Base-by-base conservation (phyloP, 805 yeast genomes). In the Teunomyces lycoperdinae region DNA sequence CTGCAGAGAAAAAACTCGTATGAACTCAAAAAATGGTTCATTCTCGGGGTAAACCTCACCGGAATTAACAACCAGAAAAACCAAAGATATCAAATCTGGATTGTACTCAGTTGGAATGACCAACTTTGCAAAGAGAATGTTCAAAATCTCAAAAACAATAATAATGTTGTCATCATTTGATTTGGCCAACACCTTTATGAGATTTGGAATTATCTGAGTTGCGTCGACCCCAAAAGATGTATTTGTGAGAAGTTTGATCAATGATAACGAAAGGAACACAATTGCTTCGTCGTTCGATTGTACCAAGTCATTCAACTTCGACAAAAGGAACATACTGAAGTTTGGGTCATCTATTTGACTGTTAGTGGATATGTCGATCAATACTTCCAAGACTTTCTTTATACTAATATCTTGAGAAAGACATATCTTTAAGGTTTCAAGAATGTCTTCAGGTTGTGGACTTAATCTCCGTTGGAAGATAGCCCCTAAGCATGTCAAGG, bases 341-440 rank as follows among this genome's bases (percentile, higher is more conserved):
- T 48, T 48, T 9, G 50, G 49, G 6, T 44, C 44, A 17, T 57
- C 48, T 6, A 55, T 28, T n/a, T 45, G 45, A 9, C 31, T 35
- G 16, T 40, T 39, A n/a, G 24, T 20, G 6, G 49, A 57, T 0
- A 64, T 50, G 4, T 44, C 47, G 16, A 52, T 56, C 39, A 68
- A 56, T 13, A 51, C 56, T 36, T 66, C 70, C 14, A 68, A 50
- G 5, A 67, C 58, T 13, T 51, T 50, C 38, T 59, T 61, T 16
- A 56, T 60, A 0, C 69, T 59, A 6, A 56, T 59, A 43, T 68
- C 73, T 34, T 53, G 57, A 32, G 48, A 48, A 38, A 68, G 58
- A 24, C 63, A 55, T 24, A 59, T 58, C 29, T 54, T 53, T 35
- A 65, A 61, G 1, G 61, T 50, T 5, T 50, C 49, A 1, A 53